These are phyloP conservation scores for Themeda triandra DNA, from an alignment of 176 grass and related monocot species.

Conservation along the genomic window DNA sequence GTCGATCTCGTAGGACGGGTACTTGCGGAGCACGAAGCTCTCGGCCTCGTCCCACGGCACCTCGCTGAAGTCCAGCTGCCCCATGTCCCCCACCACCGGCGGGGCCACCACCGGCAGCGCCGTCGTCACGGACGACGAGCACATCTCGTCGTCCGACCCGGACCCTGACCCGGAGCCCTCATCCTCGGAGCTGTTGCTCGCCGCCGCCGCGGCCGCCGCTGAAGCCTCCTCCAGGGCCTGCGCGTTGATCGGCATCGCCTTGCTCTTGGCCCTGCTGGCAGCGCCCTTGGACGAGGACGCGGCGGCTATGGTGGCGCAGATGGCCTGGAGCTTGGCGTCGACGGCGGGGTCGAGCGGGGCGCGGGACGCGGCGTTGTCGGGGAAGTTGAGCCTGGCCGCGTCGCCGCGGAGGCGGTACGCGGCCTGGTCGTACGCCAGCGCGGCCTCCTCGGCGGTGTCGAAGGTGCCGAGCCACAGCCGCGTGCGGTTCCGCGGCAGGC, in stretches of 20 bases:
- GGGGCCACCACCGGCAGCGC: not conserved
- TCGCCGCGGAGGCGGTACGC: constrained; percentile 51
- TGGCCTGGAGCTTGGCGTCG: constrained; percentile 65
- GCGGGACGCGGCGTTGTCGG: constrained; percentile 28
- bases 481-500: constrained; percentile 62
- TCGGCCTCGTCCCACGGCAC: constrained; percentile 56
- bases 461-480: constrained; percentile 93
- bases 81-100: constrained; percentile 1
- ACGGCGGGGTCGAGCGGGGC: constrained; percentile 33
- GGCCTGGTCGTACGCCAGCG: constrained; percentile 42
- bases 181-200: constrained; percentile 4
- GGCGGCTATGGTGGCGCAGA: constrained; percentile 46
- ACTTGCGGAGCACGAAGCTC: constrained; percentile 40
- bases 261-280: not conserved
- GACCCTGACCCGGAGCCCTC: not conserved
- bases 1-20: constrained; percentile 56
- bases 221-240: not conserved
- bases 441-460: constrained; percentile 87
- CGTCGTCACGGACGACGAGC: not conserved
- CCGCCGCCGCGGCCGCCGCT: not conserved
- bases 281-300: constrained; percentile 13
- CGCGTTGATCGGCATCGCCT: constrained; percentile 14
- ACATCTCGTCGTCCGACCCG: constrained; percentile 4
- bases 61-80: constrained; percentile 45
- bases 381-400: constrained; percentile 54